These are phyloP conservation scores for Sporobolus alterniflorus DNA, from an alignment of 202 grass and related monocot species.

Conservation along the genomic window DNA sequence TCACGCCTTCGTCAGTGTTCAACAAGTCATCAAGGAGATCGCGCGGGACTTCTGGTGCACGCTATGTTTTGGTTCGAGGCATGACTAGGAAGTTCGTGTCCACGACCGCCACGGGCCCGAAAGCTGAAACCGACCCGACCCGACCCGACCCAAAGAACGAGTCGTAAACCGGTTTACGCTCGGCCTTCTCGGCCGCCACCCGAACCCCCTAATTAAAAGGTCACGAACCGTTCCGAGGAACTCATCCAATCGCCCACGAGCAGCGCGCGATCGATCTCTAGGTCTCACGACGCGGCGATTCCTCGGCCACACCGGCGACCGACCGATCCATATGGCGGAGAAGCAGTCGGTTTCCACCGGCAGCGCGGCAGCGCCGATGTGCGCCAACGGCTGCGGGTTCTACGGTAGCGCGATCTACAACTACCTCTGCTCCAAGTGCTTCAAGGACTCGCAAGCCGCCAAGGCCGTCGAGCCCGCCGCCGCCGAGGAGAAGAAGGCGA, in stretches of 20 bases:
- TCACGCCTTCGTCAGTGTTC: no score
- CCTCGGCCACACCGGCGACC: not conserved
- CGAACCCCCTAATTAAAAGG: no score
- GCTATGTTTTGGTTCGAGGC: no score
- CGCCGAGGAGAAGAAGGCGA: not conserved
- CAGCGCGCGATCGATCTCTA: not conserved
- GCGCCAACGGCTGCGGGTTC: conserved; percentile 62
- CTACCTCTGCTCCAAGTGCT: conserved; percentile 63
- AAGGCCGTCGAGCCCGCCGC: not conserved
- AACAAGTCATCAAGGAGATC: no score
- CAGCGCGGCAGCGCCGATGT: conserved; percentile 21
- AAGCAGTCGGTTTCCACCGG: conserved; percentile 1
- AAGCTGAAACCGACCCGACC: no score
- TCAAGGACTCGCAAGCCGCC: conserved; percentile 2
- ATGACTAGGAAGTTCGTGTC: no score
- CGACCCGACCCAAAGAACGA: no score
- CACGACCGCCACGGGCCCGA: no score
- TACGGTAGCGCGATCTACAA: conserved; percentile 44
- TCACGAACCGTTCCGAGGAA: no score
- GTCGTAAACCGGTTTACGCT: no score
- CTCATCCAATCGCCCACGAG: not conserved
- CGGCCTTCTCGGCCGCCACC: no score
- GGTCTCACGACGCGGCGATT: not conserved
- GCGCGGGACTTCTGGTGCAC: no score
- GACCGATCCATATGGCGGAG: not conserved